These are phyloP conservation scores for Pleurotus pulmonarius DNA, from an alignment of 768 basidiomycete genomes.

Conservation along the genomic window DNA sequence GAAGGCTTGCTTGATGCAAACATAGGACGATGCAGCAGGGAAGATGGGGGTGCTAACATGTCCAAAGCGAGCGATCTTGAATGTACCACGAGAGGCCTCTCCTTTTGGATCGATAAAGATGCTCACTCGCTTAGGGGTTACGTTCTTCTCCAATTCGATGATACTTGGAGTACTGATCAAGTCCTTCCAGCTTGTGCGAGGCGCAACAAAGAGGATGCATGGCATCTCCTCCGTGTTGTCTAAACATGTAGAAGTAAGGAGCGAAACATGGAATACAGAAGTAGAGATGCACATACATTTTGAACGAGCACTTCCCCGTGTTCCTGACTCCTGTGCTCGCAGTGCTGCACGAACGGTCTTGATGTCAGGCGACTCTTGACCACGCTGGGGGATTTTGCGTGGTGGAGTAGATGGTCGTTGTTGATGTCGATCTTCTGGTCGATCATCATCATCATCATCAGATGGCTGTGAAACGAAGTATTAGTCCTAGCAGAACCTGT, in stretches of 20 bases:
- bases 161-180: background rate
- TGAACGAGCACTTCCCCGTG: background rate
- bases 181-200: background rate
- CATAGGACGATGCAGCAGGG: background rate
- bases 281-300: background rate
- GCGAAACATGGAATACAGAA: background rate
- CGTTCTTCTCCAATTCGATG: background rate
- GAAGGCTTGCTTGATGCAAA: constrained; percentile 14
- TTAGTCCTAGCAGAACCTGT: no score
- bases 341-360: background rate
- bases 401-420: background rate
- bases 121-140: background rate
- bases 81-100: background rate
- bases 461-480: no score
- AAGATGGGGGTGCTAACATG: constrained; percentile 1
- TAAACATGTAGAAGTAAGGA: background rate
- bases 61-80: constrained; percentile 5
- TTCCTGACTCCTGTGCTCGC: background rate
- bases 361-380: background rate
- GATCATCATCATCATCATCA: no score
- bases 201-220: background rate
- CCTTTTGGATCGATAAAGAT: background rate
- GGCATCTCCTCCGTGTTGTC: background rate
- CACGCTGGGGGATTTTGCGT: background rate
- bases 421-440: no score